Base-by-base conservation (phyloP, 2,329 filamentous ascomycete species). In the Blumeria hordei region DNA sequence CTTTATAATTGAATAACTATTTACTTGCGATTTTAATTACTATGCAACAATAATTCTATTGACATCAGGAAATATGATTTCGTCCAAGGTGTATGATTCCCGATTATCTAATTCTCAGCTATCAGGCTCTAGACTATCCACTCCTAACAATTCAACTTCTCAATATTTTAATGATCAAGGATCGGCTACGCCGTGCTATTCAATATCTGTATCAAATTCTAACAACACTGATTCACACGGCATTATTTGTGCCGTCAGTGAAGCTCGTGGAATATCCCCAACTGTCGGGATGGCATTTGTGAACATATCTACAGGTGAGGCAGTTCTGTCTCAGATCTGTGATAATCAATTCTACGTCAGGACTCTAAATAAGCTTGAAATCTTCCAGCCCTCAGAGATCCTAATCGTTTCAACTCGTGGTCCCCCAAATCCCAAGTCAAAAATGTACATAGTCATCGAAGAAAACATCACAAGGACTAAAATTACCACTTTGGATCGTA, bases 291-390 rank as follows among this genome's bases (percentile, higher is more conserved):
- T 94, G 43, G 85, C 87, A 2, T 88, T 95, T 63, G 73, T 95
- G 64, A 93, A 96, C 63, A 72, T 93, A 3, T 81, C 85, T 44
- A 88, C 85, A 2, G 85, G 83, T 41, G 87, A 94, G 67, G 85
- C 80, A 14, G 78, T 88, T 33, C 74, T 96, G 41, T 93, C 86
- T 64, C 87, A 95, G 63, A 90, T 96, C 59, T 88, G 83, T 64
- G 90, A 96, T 66, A 93, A 82, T 56, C 88, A 94, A 65, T 93
- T 88, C 36, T 96, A 94, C 65, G 81, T 88, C 56, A 82, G 81
- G 63, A 94, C 88, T 0, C 72, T 94, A 34, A 85, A 94, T 67
- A 94, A 95, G 65, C 74, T 96, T 36, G 77, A 78, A 54, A 79
- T 94, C 28, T 84, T 86, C 61, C 77, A 83, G 28, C 88, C 90